These are phyloP conservation scores for Pseudoneurospora amorphoporcata DNA, from an alignment of 495 filamentous ascomycete genomes.

Conservation along the genomic window DNA sequence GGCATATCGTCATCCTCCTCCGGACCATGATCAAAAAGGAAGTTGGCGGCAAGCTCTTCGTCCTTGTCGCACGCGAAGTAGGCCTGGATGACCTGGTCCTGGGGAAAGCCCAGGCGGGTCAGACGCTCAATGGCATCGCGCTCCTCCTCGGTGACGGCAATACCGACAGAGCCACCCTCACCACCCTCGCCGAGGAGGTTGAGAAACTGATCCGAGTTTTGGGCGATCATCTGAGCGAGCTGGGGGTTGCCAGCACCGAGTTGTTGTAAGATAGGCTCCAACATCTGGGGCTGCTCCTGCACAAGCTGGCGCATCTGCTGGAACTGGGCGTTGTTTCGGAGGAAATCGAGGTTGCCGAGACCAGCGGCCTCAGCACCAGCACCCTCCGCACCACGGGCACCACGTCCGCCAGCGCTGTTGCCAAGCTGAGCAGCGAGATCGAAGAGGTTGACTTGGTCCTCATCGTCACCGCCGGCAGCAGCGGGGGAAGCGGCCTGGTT, in stretches of 20 bases:
- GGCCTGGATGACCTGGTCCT: constrained; percentile 90
- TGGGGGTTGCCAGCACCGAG: constrained; percentile 93
- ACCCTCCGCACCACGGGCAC: constrained; percentile 17
- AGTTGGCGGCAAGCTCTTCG: constrained; percentile 94
- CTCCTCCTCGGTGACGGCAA: constrained; percentile 90
- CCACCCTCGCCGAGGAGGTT: constrained; percentile 74
- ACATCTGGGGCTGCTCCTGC: constrained; percentile 94
- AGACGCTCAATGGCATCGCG: constrained; percentile 92
- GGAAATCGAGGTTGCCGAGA: constrained; percentile 77
- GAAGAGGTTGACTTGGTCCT: constrained; percentile 78
- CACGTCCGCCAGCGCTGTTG: constrained; percentile 41
- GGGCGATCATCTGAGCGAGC: constrained; percentile 78
- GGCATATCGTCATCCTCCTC: constrained; percentile 60
- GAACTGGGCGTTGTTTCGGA: constrained; percentile 94
- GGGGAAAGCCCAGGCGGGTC: constrained; percentile 81
- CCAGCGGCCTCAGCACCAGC: constrained; percentile 32
- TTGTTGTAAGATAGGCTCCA: constrained; percentile 93
- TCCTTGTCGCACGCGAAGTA: constrained; percentile 99
- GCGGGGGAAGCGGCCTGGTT: constrained; percentile 26
- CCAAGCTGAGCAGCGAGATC: constrained; percentile 76
- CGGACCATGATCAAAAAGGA: constrained; percentile 83
- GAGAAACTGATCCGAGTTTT: constrained; percentile 87
- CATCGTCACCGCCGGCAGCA: constrained; percentile 45
- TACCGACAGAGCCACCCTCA: constrained; percentile 72
- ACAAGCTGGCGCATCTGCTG: constrained; percentile 95